phyloP scores from a whole-genome alignment of 2,329 filamentous ascomycete genomes.

The Aureobasidium sp. region DNA sequence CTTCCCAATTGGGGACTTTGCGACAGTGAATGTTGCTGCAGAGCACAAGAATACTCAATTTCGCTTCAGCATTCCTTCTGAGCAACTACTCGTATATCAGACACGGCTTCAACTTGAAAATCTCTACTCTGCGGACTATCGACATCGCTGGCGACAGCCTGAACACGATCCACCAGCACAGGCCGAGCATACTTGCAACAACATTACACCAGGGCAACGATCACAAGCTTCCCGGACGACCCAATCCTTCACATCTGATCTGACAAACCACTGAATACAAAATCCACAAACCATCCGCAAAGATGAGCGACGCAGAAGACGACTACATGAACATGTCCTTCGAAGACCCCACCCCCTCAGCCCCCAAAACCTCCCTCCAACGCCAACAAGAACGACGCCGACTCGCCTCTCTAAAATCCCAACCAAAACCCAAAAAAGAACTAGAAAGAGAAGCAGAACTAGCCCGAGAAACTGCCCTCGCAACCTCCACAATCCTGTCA shows the following conservation, averaged over 20 bases:
- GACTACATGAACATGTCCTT: constrained; percentile 98
- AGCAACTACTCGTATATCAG: no score
- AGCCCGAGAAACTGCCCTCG: constrained; percentile 66
- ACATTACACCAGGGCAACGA: neutral
- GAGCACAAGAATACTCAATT: neutral
- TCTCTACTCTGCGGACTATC: neutral
- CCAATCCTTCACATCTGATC: neutral
- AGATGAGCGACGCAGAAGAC: constrained; percentile 61
- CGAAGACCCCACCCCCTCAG: constrained; percentile 50
- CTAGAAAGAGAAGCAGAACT: constrained; percentile 65
- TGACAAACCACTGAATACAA: neutral
- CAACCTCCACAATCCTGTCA: constrained; percentile 52
- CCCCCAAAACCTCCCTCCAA: constrained; percentile 57
- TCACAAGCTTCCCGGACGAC: neutral
- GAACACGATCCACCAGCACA: neutral
- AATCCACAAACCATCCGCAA: neutral
- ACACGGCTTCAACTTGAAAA: no score
- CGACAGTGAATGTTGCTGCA: neutral
- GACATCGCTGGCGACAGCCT: neutral
- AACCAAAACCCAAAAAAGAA: constrained; percentile 73
- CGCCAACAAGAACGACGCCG: constrained; percentile 45
- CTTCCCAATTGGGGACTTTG: neutral
- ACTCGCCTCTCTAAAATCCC: constrained; percentile 53
- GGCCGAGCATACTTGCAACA: neutral
- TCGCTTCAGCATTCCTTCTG: neutral